Evolutionary conservation across 306 rosid species (phyloP).

Genomic region (Acacia confusa): DNA sequence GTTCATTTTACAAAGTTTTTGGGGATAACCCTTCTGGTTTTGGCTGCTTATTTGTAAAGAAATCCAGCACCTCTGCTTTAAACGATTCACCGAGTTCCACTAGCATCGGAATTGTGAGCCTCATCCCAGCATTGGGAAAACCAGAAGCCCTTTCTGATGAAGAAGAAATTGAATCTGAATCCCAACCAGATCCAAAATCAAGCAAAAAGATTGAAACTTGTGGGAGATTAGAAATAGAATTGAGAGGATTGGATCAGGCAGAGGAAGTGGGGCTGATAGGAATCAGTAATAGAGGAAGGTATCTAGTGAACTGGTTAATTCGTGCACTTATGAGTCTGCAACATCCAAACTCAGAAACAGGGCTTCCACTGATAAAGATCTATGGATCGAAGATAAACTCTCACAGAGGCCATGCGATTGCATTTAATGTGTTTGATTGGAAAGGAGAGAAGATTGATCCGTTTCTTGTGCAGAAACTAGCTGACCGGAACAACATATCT

Average conservation of each 20-base stretch:
- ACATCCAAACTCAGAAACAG: slow-evolving; percentile 62
- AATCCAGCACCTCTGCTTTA: slow-evolving; percentile 50
- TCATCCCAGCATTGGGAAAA: slow-evolving; percentile 43
- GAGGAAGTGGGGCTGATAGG: slow-evolving; percentile 63
- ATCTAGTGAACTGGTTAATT: slow-evolving; percentile 71
- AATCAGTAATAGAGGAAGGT: slow-evolving; percentile 57
- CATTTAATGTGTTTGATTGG: slow-evolving; percentile 90
- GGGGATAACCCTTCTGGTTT: slow-evolving; percentile 87
- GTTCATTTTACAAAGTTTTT: slow-evolving; percentile 72
- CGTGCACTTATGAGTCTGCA: slow-evolving; percentile 70
- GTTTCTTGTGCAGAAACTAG: slow-evolving; percentile 71
- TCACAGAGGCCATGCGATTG: slow-evolving; percentile 68
- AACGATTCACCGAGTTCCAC: slow-evolving; percentile 41
- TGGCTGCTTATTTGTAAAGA: slow-evolving; percentile 83
- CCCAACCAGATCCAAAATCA: not conserved
- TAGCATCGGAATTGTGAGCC: slow-evolving; percentile 64
- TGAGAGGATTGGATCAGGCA: slow-evolving; percentile 81
- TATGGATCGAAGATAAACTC: slow-evolving; percentile 66
- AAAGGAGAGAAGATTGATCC: slow-evolving; percentile 83
- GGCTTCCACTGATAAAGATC: slow-evolving; percentile 54
- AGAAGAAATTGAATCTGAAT: not conserved
- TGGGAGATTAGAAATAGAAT: slow-evolving; percentile 37
- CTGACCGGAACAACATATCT: slow-evolving; percentile 66
- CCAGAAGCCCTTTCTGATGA: slow-evolving; percentile 10
- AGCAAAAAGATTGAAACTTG: not conserved